A percentile compares a stretch with the other conserved stretches of the same genome.
These are phyloP conservation scores for Aquilaria malaccensis DNA, from an alignment of 345 rosid genomes.

Conservation along the genomic window DNA sequence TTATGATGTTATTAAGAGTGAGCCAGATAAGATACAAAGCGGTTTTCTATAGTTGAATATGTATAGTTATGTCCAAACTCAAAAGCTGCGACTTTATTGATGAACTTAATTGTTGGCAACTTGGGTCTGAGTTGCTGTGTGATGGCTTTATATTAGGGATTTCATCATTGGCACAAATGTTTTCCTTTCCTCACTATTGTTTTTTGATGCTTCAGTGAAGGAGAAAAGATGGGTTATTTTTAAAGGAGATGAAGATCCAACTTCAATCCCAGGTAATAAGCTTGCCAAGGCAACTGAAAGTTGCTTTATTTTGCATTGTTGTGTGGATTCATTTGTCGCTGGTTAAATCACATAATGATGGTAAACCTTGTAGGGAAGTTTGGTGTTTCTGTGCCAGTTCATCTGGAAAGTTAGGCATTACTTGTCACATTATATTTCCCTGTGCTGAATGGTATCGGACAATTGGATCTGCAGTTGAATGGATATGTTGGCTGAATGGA, in stretches of 20 bases:
- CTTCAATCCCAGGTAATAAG: constrained; percentile 75
- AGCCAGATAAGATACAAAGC: too few species aligned
- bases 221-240: constrained; percentile 94
- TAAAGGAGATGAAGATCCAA: constrained; percentile 85
- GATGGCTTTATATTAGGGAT: not conserved
- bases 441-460: constrained; percentile 5
- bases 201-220: constrained; percentile 49
- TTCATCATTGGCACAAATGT: not conserved
- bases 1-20: too few species aligned
- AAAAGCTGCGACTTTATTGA: not conserved
- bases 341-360: constrained; percentile 7
- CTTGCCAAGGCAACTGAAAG: not conserved
- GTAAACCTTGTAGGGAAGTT: not conserved
- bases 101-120: not conserved
- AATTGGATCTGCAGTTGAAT: constrained; percentile 64
- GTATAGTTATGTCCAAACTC: too few species aligned
- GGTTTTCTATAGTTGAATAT: too few species aligned
- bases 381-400: too few species aligned
- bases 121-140: not conserved
- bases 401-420: not conserved
- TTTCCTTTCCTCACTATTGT: constrained; percentile 9
- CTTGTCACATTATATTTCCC: not conserved
- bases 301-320: not conserved
- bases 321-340: not conserved
- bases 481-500: constrained; percentile 98